These are phyloP conservation scores for Lasiodiplodia sp. DNA, from an alignment of 2,329 filamentous ascomycete genomes.

Conservation along the genomic window DNA sequence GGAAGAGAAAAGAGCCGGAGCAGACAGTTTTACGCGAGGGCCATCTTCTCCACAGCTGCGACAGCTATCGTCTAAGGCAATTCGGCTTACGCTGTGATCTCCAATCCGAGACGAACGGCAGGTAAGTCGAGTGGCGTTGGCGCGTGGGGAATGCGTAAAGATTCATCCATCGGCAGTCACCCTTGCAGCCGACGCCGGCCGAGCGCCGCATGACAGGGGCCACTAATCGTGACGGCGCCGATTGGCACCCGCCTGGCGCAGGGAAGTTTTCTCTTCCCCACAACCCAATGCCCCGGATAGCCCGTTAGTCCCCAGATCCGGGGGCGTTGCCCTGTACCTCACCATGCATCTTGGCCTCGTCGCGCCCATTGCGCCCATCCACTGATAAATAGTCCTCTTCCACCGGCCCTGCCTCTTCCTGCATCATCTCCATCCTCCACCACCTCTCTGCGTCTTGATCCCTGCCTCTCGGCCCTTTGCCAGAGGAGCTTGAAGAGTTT, in stretches of 20 bases:
- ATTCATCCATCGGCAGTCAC: constrained; percentile 21
- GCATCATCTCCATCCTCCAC: neutral
- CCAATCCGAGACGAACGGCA: neutral
- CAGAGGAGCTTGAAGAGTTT: neutral
- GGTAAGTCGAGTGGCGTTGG: neutral
- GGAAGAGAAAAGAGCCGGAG: constrained; percentile 22
- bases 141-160: constrained; percentile 21
- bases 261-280: constrained; percentile 28
- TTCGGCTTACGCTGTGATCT: constrained; percentile 1
- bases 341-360: constrained; percentile 13
- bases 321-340: constrained; percentile 7
- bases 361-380: neutral
- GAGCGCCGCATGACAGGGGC: neutral
- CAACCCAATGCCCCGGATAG: constrained; percentile 5
- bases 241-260: neutral
- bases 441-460: neutral
- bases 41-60: neutral
- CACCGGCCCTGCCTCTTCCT: neutral
- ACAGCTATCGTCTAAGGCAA: neutral
- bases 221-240: neutral
- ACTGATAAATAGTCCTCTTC: constrained; percentile 18
- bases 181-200: neutral
- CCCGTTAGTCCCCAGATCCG: constrained; percentile 19
- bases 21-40: neutral
- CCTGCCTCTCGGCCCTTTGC: neutral